Conservation (phyloP, 768 basidiomycete genomes). For the Kwoniella botswanensis region DNA sequence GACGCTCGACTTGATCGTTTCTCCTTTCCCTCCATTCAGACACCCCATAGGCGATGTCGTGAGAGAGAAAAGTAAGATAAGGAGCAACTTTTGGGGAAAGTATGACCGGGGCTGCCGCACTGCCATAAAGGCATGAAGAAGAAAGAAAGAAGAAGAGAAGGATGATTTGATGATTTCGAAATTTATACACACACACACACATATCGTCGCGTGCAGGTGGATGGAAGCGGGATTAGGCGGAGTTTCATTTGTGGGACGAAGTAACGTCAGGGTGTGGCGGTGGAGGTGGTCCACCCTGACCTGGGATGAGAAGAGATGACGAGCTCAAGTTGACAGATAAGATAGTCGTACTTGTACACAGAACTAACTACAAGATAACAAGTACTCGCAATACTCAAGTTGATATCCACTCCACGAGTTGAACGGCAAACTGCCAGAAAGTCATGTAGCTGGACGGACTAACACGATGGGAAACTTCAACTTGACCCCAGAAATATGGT, state of each 20-base stretch:
- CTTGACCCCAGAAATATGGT: not conserved
- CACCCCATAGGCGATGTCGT: slow-evolving; percentile 9
- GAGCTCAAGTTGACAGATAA: not conserved
- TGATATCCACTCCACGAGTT: not conserved
- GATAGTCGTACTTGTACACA: not conserved
- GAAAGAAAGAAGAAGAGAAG: slow-evolving; percentile 5
- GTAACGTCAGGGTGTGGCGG: not conserved
- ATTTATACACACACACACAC: not conserved
- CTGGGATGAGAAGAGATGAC: not conserved
- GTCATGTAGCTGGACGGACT: not conserved
- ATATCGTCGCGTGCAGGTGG: not conserved
- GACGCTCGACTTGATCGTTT: slow-evolving; percentile 46
- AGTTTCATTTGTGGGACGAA: not conserved
- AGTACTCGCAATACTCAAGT: not conserved
- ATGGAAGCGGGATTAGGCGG: not conserved
- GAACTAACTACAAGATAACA: too few species aligned
- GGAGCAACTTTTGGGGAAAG: slow-evolving; percentile 45
- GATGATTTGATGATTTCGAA: not conserved
- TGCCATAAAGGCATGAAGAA: slow-evolving; percentile 16
- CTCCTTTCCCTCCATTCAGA: not conserved
- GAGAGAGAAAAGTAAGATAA: slow-evolving; percentile 7
- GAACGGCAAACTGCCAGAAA: not conserved
- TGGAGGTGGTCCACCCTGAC: slow-evolving; percentile 1
- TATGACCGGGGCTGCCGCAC: slow-evolving; percentile 40
- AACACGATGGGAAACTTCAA: not conserved